phyloP scores from a whole-genome alignment of 1,284 basidiomycete genomes.

The Gomphus sp. region DNA sequence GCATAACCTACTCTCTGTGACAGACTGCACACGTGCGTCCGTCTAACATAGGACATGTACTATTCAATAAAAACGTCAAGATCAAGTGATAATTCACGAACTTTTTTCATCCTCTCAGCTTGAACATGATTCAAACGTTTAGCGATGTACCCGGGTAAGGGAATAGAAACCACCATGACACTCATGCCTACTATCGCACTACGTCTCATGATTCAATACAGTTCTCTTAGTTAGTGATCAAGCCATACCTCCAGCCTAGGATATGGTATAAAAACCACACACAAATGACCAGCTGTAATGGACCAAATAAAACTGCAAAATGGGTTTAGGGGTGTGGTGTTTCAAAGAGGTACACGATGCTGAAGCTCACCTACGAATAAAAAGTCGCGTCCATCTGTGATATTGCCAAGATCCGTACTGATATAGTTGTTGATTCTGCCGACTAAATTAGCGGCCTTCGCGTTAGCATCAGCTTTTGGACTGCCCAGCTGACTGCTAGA shows the following conservation, averaged over 20 bases:
- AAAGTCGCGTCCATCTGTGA: constrained; percentile 35
- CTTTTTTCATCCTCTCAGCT: constrained; percentile 17
- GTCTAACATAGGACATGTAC: constrained; percentile 14
- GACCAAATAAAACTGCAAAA: constrained; percentile 23
- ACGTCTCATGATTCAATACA: not conserved
- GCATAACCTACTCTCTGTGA: constrained; percentile 25
- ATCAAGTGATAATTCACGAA: not conserved
- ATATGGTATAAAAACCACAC: constrained; percentile 35
- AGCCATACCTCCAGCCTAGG: constrained; percentile 37
- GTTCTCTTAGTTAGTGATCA: not conserved
- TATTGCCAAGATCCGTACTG: constrained; percentile 40
- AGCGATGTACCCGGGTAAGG: constrained; percentile 22
- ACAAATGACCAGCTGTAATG: constrained; percentile 27
- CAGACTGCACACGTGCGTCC: constrained; percentile 19
- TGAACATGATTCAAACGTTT: constrained; percentile 15
- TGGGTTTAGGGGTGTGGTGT: constrained; percentile 21
- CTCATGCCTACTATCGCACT: constrained; percentile 28
- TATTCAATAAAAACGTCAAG: not conserved
- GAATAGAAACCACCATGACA: constrained; percentile 26
- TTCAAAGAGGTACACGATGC: constrained; percentile 13
- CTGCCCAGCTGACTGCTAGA: not conserved
- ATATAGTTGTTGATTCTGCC: constrained; percentile 55
- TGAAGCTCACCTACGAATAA: constrained; percentile 21
- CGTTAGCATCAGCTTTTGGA: not conserved
- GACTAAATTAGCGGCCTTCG: constrained; percentile 28